Evolutionary conservation across 1,284 basidiomycete species (phyloP).

Genomic region (Rhodofomes roseus): DNA sequence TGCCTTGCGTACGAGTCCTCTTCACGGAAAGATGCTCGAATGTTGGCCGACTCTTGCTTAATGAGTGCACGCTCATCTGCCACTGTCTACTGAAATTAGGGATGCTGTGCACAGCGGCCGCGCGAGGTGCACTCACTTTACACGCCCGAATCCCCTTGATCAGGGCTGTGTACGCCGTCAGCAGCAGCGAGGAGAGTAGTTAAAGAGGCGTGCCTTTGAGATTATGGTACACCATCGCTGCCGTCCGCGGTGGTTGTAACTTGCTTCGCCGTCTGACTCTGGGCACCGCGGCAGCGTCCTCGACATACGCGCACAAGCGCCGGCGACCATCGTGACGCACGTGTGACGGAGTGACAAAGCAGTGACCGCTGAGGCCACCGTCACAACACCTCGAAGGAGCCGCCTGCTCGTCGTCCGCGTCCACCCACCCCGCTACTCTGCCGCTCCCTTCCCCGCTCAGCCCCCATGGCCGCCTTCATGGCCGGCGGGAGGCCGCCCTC

Average conservation of each 20-base stretch:
- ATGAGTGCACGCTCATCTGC: constrained; percentile 98
- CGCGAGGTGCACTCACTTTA: constrained; percentile 56
- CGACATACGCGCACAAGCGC: not conserved
- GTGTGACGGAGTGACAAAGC: constrained; percentile 1
- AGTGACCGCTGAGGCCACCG: not conserved
- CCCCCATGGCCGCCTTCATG: constrained; percentile 10
- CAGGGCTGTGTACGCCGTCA: constrained; percentile 54
- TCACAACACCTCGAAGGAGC: not conserved
- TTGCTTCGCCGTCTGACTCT: constrained; percentile 7
- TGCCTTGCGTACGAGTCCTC: constrained; percentile 92
- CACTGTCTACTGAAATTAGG: constrained; percentile 68
- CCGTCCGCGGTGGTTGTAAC: constrained; percentile 4
- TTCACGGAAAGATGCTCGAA: constrained; percentile 96
- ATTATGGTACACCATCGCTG: constrained; percentile 81
- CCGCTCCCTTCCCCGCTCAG: constrained; percentile 1
- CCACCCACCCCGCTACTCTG: not conserved
- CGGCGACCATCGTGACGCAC: not conserved
- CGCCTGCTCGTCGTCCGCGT: not conserved
- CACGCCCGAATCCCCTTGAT: constrained; percentile 94
- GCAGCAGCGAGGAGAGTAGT: not conserved
- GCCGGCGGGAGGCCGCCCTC: constrained; percentile 27
- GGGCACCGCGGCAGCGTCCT: not conserved
- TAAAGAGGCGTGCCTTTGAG: constrained; percentile 64
- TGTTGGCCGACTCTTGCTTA: constrained; percentile 97
- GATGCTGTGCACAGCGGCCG: constrained; percentile 19